A percentile compares a stretch with the other conserved stretches of the same genome.
Evolutionary conservation across 768 basidiomycete species (phyloP).

Genomic region (Mycena floridula): DNA sequence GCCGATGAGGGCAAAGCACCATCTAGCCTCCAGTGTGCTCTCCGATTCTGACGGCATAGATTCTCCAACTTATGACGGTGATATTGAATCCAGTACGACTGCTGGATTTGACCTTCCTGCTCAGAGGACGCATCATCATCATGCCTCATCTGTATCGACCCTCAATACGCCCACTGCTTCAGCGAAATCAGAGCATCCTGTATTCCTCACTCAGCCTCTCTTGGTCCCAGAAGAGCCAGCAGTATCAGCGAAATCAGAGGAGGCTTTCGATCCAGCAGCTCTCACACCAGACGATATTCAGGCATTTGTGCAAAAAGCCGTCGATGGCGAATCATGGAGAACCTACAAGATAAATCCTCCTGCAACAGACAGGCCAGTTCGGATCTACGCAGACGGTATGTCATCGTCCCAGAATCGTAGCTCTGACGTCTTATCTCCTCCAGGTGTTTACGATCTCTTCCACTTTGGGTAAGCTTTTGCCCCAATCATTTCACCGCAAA

Average conservation of each 20-base stretch:
- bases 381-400: constrained; percentile 92
- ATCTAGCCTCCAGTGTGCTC: constrained; percentile 47
- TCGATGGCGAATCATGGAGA: constrained; percentile 61
- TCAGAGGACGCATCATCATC: constrained; percentile 32
- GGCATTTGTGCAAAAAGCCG: constrained; percentile 66
- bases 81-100: constrained; percentile 75
- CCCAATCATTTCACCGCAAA: constrained; percentile 6
- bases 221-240: constrained; percentile 34
- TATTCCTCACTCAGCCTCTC: constrained; percentile 27
- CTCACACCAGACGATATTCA: constrained; percentile 77
- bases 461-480: constrained; percentile 73
- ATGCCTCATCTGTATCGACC: constrained; percentile 48
- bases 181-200: constrained; percentile 21
- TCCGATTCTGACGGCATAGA: constrained; percentile 74
- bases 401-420: constrained; percentile 8
- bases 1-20: constrained; percentile 34
- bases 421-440: constrained; percentile 4
- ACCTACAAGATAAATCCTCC: constrained; percentile 85
- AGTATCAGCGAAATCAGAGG: constrained; percentile 28
- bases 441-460: constrained; percentile 95
- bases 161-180: constrained; percentile 32
- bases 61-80: constrained; percentile 87
- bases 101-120: constrained; percentile 36
- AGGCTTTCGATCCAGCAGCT: constrained; percentile 55
- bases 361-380: constrained; percentile 70